phyloP scores from a whole-genome alignment of 2,329 filamentous ascomycete genomes.

The Colletotrichum sp. region DNA sequence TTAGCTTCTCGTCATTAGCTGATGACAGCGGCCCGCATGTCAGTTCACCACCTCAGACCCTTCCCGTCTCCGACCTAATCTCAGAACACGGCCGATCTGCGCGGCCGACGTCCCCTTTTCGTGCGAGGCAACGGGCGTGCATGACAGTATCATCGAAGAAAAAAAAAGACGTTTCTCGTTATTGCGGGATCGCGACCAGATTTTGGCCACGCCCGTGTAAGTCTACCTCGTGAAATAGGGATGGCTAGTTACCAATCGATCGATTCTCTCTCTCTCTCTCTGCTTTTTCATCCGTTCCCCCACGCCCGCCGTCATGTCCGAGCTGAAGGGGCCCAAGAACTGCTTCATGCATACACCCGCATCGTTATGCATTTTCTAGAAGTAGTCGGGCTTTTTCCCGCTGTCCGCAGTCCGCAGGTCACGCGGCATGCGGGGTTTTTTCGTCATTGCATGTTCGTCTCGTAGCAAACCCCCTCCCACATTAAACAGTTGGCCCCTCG shows the following conservation, averaged over 20 bases:
- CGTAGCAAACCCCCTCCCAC: background rate
- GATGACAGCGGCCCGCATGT: conserved; percentile 6
- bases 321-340: conserved; percentile 14
- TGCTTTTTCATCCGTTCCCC: conserved; percentile 8
- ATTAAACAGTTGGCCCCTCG: background rate
- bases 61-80: background rate
- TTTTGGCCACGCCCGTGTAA: background rate
- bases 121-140: background rate
- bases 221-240: conserved; percentile 2
- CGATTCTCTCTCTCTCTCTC: background rate
- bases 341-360: conserved; percentile 9
- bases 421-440: background rate
- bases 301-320: conserved; percentile 4
- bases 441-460: conserved; percentile 9
- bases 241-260: background rate
- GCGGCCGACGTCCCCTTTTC: background rate
- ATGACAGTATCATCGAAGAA: background rate
- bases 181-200: background rate
- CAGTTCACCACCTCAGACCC: background rate
- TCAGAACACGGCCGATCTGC: background rate
- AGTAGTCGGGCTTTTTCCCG: background rate
- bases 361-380: conserved; percentile 10
- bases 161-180: conserved; percentile 4
- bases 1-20: background rate
- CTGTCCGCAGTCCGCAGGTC: background rate